Evolutionary conservation across 2,329 filamentous ascomycete species (phyloP), one percentile per base, ranked within the genome.

Genomic region (Cercospora sp.): DNA sequence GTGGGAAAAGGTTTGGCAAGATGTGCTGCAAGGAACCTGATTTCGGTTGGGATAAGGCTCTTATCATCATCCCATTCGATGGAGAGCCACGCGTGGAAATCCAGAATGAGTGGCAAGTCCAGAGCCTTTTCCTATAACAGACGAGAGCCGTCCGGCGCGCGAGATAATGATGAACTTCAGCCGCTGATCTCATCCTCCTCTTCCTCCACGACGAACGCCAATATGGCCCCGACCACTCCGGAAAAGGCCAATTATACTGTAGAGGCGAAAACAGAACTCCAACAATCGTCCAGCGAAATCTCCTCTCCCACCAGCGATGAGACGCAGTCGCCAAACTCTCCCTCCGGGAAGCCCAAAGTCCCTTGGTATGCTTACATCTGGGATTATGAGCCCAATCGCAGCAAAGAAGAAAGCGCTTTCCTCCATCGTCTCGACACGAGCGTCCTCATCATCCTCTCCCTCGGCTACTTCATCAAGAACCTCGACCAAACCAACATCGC

Each of bases 391-490:
- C 3, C 79, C 83, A 32, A 84, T 84, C 67, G 71, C n/a, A 67
- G 69, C 9, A 69, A 71, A 60, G 69, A 71, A 58, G 71, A 73
- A 51, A 57, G 61, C 7, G 69, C 71, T 5, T 73, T 73, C 65
- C 65, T 73, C 30, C 69, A 66, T 26, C 55, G 71, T 69, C 76
- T 86, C 26, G 84, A 85, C 73, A 75, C 80, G 8, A 82, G 80
- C 1, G 78, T 86, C 34, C 73, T 86, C 24, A 83, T 82, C 0
- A 84, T 85, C 76, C 81, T 82, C 3, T 78, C 76, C 10, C 71
- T 81, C 16, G 82, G 83, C 80, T 85, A 85, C 69, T 85, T 85
- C 68, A 83, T 85, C 73, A 85, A 85, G 65, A 82, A 84, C 61
- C 75, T 85, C 80, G 73, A 76, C 28, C 73, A 76, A 55, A 59